Evolutionary conservation across 169 alveolate species (phyloP).

Genomic region (Plasmodium gaboni): DNA sequence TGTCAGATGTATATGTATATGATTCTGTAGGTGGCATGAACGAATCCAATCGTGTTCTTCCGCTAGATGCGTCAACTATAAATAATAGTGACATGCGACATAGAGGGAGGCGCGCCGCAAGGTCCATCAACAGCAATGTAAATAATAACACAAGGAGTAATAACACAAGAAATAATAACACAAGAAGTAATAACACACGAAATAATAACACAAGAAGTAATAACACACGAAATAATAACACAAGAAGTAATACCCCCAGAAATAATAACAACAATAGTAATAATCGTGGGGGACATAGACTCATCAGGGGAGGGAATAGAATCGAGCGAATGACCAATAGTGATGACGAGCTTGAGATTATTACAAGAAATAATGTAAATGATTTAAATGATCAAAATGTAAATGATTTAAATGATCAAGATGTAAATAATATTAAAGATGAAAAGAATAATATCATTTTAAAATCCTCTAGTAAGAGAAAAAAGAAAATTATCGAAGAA

Average conservation of each 20-base stretch:
- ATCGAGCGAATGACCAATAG: no score
- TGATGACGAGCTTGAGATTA: no score
- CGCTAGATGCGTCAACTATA: no score
- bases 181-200: neutral
- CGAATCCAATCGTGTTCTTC: neutral
- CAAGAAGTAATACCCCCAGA: neutral
- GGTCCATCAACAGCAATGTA: neutral
- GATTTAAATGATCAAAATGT: no score
- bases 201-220: neutral
- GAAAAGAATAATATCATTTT: neutral
- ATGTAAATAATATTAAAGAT: neutral
- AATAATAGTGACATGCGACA: no score
- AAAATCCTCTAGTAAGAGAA: neutral
- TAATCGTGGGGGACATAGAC: no score
- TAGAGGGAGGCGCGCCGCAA: neutral
- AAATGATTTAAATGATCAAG: neutral
- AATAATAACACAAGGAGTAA: neutral
- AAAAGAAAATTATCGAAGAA: slow-evolving; percentile 39
- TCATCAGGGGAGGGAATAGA: no score
- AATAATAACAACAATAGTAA: neutral
- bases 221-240: neutral
- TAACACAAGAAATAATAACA: neutral
- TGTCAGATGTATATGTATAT: slow-evolving; percentile 37
- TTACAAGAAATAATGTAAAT: no score
- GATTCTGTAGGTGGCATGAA: slow-evolving; percentile 13